Evolutionary conservation across 768 basidiomycete genomes (phyloP), one percentile per base, ranked within the genome.

Genomic region (Phanerochaete carnosa): DNA sequence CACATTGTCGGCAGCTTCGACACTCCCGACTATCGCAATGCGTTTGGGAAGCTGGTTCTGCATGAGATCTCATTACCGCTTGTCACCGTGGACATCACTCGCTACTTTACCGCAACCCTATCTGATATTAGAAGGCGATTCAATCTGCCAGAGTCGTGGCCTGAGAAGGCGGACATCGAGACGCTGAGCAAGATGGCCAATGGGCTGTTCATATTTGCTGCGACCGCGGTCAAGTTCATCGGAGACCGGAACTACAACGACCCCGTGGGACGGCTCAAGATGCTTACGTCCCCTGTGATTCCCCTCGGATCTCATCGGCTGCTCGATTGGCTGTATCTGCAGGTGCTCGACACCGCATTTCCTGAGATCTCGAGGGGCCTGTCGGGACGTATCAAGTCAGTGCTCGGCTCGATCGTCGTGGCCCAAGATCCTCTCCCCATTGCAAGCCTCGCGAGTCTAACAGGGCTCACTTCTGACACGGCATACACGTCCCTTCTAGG

Each of bases 191-290:
- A n/a, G n/a, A n/a, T n/a, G n/a, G n/a, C n/a, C 1, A 50, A 45
- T 16, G 66, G 66, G 3, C 50, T 69, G 7, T 70, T 70, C 39
- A 66, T 68, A 15, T 68, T 61, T 29, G 69, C 69, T 0, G 57
- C 67, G 1, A 67, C 69, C 0, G 57, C 64, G 0, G 53, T 67
- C 15, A 64, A 62, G 35, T 69, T 65, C 30, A 63, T 70, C 4
- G 62, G 55, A 50, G 47, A 49, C 28, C 49, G 37, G 53, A 29
- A 51, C n/a, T 11, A 62, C 35, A 57, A 47, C 12, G 55, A 53
- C 15, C 37, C 53, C 13, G 61, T 19, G 16, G 61, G 35, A 11
- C 37, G 12, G 33, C 23, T 49, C 29, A n/a, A 8, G 15, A 4
- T 13, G 8, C 19, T 50, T 13, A 29, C 7, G 43, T 25, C 12